phyloP scores from a whole-genome alignment of 106 monocot species.

The Dendrobium chrysotoxum region DNA sequence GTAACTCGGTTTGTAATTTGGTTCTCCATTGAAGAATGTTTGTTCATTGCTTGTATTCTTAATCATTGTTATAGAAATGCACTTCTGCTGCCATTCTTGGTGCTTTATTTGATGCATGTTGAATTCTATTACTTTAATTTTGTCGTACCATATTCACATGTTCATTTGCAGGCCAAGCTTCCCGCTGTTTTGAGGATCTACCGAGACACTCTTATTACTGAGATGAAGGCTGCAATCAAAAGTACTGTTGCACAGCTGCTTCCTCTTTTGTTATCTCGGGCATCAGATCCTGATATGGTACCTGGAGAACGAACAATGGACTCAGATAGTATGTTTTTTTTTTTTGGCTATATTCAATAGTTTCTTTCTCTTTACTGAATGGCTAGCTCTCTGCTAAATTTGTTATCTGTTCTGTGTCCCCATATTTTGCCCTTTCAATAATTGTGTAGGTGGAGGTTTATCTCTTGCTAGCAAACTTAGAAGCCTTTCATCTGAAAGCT shows the following conservation, averaged over 20 bases:
- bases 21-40: not conserved
- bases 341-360: not conserved
- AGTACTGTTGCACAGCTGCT: slow-evolving; percentile 89
- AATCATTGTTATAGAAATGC: not conserved
- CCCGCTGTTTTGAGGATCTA: slow-evolving; percentile 84
- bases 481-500: slow-evolving; percentile 81
- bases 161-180: slow-evolving; percentile 65
- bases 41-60: not conserved
- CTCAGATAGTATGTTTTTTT: slow-evolving; percentile 55
- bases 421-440: not conserved
- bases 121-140: not conserved
- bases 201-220: slow-evolving; percentile 82
- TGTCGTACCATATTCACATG: not conserved
- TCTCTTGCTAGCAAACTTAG: slow-evolving; percentile 88
- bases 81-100: not conserved
- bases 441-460: slow-evolving; percentile 59
- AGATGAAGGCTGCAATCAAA: slow-evolving; percentile 93
- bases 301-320: slow-evolving; percentile 58
- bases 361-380: slow-evolving; percentile 2
- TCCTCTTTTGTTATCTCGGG: slow-evolving; percentile 57
- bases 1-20: not conserved
- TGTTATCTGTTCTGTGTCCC: not conserved
- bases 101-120: not conserved
- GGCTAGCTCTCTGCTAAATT: not conserved
- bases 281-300: slow-evolving; percentile 47